Evolutionary conservation across 257 asterid species (phyloP).

Genomic region (Sherardia arvensis): DNA sequence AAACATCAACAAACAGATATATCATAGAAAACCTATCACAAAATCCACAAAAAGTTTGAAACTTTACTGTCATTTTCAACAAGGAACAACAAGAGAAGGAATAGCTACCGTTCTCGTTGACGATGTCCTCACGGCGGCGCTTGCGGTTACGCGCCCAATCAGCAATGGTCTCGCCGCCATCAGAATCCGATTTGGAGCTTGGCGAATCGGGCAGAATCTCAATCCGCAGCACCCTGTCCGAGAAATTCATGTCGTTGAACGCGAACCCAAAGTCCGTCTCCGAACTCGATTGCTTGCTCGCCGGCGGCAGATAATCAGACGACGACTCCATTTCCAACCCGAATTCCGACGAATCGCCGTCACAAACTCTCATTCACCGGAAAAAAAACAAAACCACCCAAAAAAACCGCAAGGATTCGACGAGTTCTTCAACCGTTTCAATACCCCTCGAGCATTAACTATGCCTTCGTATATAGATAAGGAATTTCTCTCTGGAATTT

Average conservation of each 20-base stretch:
- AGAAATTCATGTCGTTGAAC: slow-evolving; percentile 67
- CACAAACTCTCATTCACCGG: neutral
- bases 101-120: slow-evolving; percentile 32
- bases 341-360: neutral
- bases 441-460: neutral
- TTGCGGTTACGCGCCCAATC: slow-evolving; percentile 64
- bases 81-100: slow-evolving; percentile 7
- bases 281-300: neutral
- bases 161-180: slow-evolving; percentile 28
- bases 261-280: slow-evolving; percentile 63
- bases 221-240: slow-evolving; percentile 63
- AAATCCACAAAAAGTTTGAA: slow-evolving; percentile 88
- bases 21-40: slow-evolving; percentile 46
- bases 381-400: neutral
- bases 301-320: neutral
- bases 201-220: slow-evolving; percentile 51
- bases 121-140: slow-evolving; percentile 45
- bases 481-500: neutral
- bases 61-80: slow-evolving; percentile 76
- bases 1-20: neutral
- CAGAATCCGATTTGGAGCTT: slow-evolving; percentile 30
- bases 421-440: neutral
- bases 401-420: neutral
- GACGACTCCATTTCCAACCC: neutral
- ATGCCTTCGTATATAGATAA: neutral